Percentiles rank a stretch among this genome's conserved stretches.
phyloP scores from a whole-genome alignment of 495 filamentous ascomycete species.

The Durotheca rogersii region DNA sequence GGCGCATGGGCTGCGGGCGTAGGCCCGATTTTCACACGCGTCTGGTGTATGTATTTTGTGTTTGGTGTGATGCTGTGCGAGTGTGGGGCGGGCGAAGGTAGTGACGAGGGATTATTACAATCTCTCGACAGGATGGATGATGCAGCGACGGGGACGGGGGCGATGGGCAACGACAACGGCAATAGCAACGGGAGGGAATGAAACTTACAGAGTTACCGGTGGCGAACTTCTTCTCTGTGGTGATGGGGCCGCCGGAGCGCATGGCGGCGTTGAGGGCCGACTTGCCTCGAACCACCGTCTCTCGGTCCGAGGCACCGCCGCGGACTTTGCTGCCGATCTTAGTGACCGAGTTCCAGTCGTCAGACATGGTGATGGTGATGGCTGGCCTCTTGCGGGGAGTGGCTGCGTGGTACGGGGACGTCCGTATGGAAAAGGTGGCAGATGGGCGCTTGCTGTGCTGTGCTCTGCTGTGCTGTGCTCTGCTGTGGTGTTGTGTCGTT shows the following conservation, averaged over 20 bases:
- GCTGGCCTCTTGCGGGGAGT: too few relatives aligned
- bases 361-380: constrained; percentile 61
- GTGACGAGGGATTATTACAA: too few relatives aligned
- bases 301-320: constrained; percentile 62
- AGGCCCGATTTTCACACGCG: too few relatives aligned
- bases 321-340: constrained; percentile 87
- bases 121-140: too few relatives aligned
- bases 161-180: neutral
- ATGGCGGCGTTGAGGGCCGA: constrained; percentile 87
- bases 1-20: neutral
- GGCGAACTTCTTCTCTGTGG: constrained; percentile 90
- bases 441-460: constrained; percentile 8
- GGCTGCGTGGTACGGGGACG: too few relatives aligned
- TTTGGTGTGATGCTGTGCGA: too few relatives aligned
- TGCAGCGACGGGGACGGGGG: too few relatives aligned
- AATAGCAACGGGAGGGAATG: neutral
- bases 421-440: too few relatives aligned
- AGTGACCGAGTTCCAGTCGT: constrained; percentile 83
- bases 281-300: constrained; percentile 86
- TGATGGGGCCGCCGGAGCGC: constrained; percentile 70
- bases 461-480: neutral
- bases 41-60: too few relatives aligned
- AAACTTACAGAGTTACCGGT: constrained; percentile 73
- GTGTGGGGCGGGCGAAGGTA: neutral
- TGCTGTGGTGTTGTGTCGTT: too few relatives aligned